phyloP scores from a whole-genome alignment of 257 asterid species.

The Anisodus acutangulus region DNA sequence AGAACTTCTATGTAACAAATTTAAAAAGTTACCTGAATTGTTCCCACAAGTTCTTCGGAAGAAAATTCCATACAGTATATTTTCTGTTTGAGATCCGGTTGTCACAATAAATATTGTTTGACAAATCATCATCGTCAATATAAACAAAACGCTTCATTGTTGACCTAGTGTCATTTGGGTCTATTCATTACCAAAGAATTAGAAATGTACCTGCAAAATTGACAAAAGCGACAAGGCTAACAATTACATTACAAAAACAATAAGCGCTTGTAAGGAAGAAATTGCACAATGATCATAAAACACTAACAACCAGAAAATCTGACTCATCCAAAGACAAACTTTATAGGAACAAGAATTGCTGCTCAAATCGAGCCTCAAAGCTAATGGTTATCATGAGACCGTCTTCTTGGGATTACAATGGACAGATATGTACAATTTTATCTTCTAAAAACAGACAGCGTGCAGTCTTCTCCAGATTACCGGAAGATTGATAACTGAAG shows the following conservation, averaged over 20 bases:
- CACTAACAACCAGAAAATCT: conserved; percentile 16
- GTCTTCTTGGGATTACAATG: background rate
- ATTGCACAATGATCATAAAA: background rate
- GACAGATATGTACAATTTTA: background rate
- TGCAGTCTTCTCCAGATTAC: conserved; percentile 4
- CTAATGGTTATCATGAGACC: conserved; percentile 10
- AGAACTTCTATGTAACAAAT: conserved; percentile 9
- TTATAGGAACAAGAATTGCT: background rate
- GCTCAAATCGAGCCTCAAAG: background rate
- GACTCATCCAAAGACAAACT: conserved; percentile 9
- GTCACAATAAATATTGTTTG: conserved; percentile 73
- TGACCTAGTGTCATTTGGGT: conserved; percentile 28
- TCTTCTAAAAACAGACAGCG: conserved; percentile 7
- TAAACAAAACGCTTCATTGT: conserved; percentile 90
- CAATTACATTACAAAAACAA: conserved; percentile 17
- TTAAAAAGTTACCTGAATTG: conserved; percentile 75
- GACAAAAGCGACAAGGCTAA: conserved; percentile 14
- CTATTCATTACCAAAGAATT: conserved; percentile 19
- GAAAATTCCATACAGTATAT: conserved; percentile 91
- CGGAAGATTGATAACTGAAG: background rate
- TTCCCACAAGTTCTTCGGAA: conserved; percentile 97
- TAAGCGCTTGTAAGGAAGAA: conserved; percentile 13
- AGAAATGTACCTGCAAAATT: conserved; percentile 25
- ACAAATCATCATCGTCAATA: conserved; percentile 78
- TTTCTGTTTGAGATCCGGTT: conserved; percentile 95